Conservation (phyloP, 768 basidiomycete species). For the Boletus rufocinnamomeus region DNA sequence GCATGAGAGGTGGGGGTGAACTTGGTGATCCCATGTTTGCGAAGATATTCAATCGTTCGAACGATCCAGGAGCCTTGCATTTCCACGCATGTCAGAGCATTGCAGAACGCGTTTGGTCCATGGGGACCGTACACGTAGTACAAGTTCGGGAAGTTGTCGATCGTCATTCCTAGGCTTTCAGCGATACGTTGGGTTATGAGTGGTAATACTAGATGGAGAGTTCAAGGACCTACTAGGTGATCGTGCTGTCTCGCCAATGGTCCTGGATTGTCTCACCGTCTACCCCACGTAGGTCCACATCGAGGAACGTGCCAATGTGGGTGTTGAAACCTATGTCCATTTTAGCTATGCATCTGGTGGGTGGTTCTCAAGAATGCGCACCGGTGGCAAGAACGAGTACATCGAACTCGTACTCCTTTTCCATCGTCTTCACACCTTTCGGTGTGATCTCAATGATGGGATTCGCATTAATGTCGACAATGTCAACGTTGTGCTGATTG, state of each 20-base stretch:
- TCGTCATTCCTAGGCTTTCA: slow-evolving; percentile 13
- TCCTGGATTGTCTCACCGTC: slow-evolving; percentile 16
- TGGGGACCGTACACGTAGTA: slow-evolving; percentile 20
- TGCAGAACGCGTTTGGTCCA: slow-evolving; percentile 12
- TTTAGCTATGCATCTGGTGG: background rate
- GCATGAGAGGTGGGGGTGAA: slow-evolving; percentile 11
- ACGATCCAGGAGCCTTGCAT: slow-evolving; percentile 11
- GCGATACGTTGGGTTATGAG: background rate
- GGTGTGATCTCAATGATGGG: slow-evolving; percentile 13
- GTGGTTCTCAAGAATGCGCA: background rate
- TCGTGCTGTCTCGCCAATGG: slow-evolving; percentile 17
- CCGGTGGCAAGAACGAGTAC: slow-evolving; percentile 13
- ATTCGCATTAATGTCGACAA: slow-evolving; percentile 11
- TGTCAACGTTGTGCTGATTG: slow-evolving; percentile 13
- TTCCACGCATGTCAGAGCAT: slow-evolving; percentile 14
- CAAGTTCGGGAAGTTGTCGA: slow-evolving; percentile 21
- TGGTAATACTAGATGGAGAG: background rate
- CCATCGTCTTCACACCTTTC: slow-evolving; percentile 11
- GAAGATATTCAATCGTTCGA: slow-evolving; percentile 16
- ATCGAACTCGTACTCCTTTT: slow-evolving; percentile 11
- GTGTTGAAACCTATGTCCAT: background rate
- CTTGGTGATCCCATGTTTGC: slow-evolving; percentile 10
- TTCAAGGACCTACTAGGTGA: slow-evolving; percentile 16
- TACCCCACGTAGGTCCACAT: slow-evolving; percentile 14
- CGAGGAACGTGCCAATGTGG: slow-evolving; percentile 4